Percentiles rank a stretch among this genome's conserved stretches.
Conservation (phyloP, 805 yeast species). For the Candida golubevii region DNA sequence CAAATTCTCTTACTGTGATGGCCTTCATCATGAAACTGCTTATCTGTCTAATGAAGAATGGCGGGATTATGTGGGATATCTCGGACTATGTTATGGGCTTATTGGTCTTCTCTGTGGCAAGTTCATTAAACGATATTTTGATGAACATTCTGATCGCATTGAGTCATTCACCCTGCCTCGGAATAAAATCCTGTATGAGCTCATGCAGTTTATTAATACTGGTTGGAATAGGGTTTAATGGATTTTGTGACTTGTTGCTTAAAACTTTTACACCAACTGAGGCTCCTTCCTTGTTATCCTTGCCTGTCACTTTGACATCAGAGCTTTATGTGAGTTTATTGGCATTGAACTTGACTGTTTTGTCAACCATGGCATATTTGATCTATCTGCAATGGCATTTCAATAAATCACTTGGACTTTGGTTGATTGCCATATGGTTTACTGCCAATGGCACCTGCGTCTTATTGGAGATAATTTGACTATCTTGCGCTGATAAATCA, state of each 20-base stretch:
- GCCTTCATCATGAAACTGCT: constrained; percentile 24
- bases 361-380: constrained; percentile 23
- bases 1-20: constrained; percentile 24
- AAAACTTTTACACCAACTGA: constrained; percentile 4
- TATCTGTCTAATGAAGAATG: constrained; percentile 35
- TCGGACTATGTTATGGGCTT: constrained; percentile 48
- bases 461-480: constrained; percentile 1
- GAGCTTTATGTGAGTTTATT: constrained; percentile 24
- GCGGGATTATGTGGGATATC: constrained; percentile 41
- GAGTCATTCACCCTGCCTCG: constrained; percentile 34
- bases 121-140: constrained; percentile 49
- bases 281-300: constrained; percentile 4
- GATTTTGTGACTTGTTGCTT: constrained; percentile 25
- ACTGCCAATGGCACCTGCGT: constrained; percentile 5
- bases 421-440: constrained; percentile 5
- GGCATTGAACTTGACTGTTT: constrained; percentile 23
- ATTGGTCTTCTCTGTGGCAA: constrained; percentile 45
- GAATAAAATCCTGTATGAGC: constrained; percentile 51
- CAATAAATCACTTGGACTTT: constrained; percentile 27
- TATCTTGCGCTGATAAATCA: neutral
- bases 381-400: constrained; percentile 33
- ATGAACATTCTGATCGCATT: constrained; percentile 47
- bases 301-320: constrained; percentile 20
- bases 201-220: constrained; percentile 47
- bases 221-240: constrained; percentile 49